Evolutionary conservation across 2,329 filamentous ascomycete species (phyloP).

Genomic region (Plectosphaerella plurivora): DNA sequence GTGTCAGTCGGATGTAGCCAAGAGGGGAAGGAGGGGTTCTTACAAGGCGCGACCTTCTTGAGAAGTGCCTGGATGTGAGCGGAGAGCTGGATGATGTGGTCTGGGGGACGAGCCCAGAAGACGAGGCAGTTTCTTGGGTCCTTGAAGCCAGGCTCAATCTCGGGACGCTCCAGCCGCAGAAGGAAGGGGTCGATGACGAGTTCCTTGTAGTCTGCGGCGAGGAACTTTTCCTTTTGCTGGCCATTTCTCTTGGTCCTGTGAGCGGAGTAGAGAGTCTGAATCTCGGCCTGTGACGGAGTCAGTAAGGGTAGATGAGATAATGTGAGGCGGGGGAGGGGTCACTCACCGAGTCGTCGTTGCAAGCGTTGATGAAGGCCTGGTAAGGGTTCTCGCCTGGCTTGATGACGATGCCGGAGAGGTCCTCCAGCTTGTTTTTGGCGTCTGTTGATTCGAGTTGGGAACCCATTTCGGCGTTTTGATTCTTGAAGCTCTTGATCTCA

Average conservation of each 20-base stretch:
- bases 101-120: constrained; percentile 81
- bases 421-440: constrained; percentile 46
- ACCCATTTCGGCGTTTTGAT: constrained; percentile 20
- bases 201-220: constrained; percentile 62
- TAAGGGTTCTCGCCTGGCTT: constrained; percentile 67
- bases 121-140: constrained; percentile 81
- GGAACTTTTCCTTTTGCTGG: constrained; percentile 70
- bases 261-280: constrained; percentile 67
- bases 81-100: constrained; percentile 65
- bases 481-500: neutral
- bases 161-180: constrained; percentile 59
- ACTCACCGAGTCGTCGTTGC: constrained; percentile 48
- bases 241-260: constrained; percentile 73
- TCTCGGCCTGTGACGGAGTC: constrained; percentile 45
- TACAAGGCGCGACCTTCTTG: constrained; percentile 63
- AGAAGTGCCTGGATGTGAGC: constrained; percentile 64
- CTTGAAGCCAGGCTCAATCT: constrained; percentile 61
- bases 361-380: constrained; percentile 65
- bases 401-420: constrained; percentile 46
- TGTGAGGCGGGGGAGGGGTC: neutral
- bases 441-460: constrained; percentile 33
- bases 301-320: neutral
- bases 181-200: constrained; percentile 75
- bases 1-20: neutral
- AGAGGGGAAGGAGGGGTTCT: constrained; percentile 22